These are phyloP conservation scores for Massospora cicadina DNA, from an alignment of 371 early-diverging fungal species.

Conservation along the genomic window DNA sequence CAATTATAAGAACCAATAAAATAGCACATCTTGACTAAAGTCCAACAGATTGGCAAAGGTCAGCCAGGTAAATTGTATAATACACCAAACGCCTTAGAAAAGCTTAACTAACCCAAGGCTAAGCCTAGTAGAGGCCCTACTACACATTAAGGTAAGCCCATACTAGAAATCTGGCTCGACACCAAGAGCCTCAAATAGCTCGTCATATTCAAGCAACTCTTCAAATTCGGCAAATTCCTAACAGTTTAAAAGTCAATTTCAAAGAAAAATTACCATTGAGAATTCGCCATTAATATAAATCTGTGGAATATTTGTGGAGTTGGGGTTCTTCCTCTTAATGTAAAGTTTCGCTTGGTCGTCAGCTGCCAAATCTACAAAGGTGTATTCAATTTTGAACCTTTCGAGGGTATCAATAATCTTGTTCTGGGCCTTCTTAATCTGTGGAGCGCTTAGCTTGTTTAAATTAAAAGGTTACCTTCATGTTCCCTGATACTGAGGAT, in stretches of 20 bases:
- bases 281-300: slow-evolving; percentile 47
- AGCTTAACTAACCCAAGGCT: background rate
- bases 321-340: slow-evolving; percentile 34
- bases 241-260: slow-evolving; percentile 14
- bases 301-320: slow-evolving; percentile 34
- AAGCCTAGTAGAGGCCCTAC: background rate
- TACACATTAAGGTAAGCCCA: background rate
- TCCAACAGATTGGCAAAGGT: background rate
- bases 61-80: background rate
- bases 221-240: slow-evolving; percentile 10
- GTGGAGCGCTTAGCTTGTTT: background rate
- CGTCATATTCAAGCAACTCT: slow-evolving; percentile 6
- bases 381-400: slow-evolving; percentile 24
- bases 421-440: slow-evolving; percentile 22
- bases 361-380: slow-evolving; percentile 36
- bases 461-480: slow-evolving; percentile 12
- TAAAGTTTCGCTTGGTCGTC: slow-evolving; percentile 42
- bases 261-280: slow-evolving; percentile 25
- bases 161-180: slow-evolving; percentile 1
- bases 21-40: background rate
- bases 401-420: slow-evolving; percentile 20
- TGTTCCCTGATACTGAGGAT: slow-evolving; percentile 16
- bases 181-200: slow-evolving; percentile 4
- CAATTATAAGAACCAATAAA: background rate
- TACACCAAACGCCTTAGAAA: background rate